phyloP scores from a whole-genome alignment of 306 rosid genomes.

The Alnus rubra region DNA sequence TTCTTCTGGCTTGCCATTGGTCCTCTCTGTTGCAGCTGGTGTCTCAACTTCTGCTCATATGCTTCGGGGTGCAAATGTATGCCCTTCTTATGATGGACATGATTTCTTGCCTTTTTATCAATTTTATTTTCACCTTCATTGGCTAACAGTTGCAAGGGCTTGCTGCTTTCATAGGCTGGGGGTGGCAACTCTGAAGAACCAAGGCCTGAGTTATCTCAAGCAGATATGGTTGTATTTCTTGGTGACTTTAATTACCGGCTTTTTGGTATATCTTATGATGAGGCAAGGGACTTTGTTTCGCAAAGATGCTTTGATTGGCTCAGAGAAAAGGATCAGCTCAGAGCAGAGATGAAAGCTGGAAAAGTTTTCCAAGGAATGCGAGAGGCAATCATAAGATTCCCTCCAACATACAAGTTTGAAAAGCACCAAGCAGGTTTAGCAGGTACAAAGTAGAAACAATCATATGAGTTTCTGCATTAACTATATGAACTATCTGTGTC shows the following conservation, averaged over 20 bases:
- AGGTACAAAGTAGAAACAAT: constrained; percentile 48
- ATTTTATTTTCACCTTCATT: constrained; percentile 21
- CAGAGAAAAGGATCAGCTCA: constrained; percentile 97
- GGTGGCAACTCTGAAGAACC: constrained; percentile 70
- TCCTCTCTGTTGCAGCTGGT: constrained; percentile 90
- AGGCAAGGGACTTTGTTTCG: constrained; percentile 98
- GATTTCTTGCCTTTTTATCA: constrained; percentile 22
- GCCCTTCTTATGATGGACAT: constrained; percentile 27
- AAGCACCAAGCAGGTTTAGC: constrained; percentile 87
- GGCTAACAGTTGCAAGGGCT: constrained; percentile 21
- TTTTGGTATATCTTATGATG: constrained; percentile 96
- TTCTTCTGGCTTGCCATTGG: constrained; percentile 94
- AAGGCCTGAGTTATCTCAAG: constrained; percentile 87
- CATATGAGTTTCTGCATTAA: background rate
- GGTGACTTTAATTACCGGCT: constrained; percentile 98
- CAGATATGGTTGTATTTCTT: constrained; percentile 92
- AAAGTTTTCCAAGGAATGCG: constrained; percentile 99
- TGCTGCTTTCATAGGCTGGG: constrained; percentile 49
- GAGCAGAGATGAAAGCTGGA: constrained; percentile 96
- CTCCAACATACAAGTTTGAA: constrained; percentile 97
- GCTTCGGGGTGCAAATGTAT: constrained; percentile 74
- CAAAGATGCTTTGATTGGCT: constrained; percentile 99
- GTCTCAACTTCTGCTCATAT: constrained; percentile 74
- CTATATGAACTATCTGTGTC: background rate
- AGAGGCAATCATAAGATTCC: constrained; percentile 88